Evolutionary conservation across 1,284 basidiomycete species (phyloP).

Genomic region (Rhodotorula mucilaginosa): DNA sequence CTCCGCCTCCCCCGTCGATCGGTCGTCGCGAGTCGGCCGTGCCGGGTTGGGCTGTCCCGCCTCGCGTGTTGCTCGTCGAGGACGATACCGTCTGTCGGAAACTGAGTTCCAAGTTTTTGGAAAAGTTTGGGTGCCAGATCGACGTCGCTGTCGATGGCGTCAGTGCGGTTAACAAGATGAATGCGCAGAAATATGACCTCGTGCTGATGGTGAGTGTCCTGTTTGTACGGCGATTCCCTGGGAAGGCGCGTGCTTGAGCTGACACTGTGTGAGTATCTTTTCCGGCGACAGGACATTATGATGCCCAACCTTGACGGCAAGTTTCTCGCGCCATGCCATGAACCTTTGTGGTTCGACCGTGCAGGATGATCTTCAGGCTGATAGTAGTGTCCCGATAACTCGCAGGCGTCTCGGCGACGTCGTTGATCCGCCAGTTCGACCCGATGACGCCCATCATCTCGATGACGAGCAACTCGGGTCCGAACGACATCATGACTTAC

Average conservation of each 20-base stretch:
- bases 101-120: slow-evolving; percentile 85
- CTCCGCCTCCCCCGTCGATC: not conserved
- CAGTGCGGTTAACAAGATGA: slow-evolving; percentile 91
- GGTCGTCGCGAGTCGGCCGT: slow-evolving; percentile 61
- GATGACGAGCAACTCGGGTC: slow-evolving; percentile 92
- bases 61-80: slow-evolving; percentile 79
- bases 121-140: slow-evolving; percentile 91
- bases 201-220: slow-evolving; percentile 75
- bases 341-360: too few species aligned
- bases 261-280: too few species aligned
- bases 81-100: slow-evolving; percentile 89
- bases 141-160: slow-evolving; percentile 91
- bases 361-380: not conserved
- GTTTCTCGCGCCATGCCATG: not conserved
- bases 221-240: not conserved
- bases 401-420: slow-evolving; percentile 72
- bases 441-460: slow-evolving; percentile 92
- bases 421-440: slow-evolving; percentile 89
- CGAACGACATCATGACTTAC: slow-evolving; percentile 87
- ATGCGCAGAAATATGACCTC: slow-evolving; percentile 82
- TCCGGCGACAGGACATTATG: slow-evolving; percentile 66
- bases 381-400: not conserved
- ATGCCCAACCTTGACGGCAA: slow-evolving; percentile 86
- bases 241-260: too few species aligned
- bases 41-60: slow-evolving; percentile 57